These are phyloP conservation scores for Wickerhamiella spandovensis DNA, from an alignment of 805 yeast genomes.

Conservation along the genomic window DNA sequence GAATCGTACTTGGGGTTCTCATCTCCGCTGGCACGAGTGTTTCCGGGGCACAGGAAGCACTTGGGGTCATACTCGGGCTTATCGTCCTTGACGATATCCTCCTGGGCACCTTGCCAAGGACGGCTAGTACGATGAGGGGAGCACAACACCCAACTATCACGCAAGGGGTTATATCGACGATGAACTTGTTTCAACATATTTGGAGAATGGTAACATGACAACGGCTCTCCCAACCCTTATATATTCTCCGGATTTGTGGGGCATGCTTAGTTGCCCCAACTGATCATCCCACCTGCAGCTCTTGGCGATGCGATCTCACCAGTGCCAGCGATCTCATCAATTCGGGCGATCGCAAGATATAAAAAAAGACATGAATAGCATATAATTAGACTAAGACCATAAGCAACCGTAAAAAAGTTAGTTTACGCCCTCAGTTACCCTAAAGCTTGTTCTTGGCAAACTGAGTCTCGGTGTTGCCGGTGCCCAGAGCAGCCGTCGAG, in stretches of 20 bases:
- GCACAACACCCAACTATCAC: conserved; percentile 55
- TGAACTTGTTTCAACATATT: conserved; percentile 26
- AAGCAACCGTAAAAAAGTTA: too few species aligned
- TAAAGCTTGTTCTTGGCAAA: conserved; percentile 35
- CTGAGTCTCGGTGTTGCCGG: conserved; percentile 95
- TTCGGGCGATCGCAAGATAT: too few species aligned
- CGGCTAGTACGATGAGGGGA: conserved; percentile 69
- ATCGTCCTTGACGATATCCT: conserved; percentile 29
- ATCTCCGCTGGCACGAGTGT: conserved; percentile 48
- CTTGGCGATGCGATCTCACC: too few species aligned
- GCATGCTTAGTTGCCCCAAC: neutral
- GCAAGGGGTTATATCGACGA: conserved; percentile 55
- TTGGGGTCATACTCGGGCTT: conserved; percentile 47
- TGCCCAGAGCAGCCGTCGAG: conserved; percentile 96
- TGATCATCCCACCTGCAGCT: neutral
- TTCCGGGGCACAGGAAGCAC: conserved; percentile 65
- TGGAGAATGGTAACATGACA: neutral
- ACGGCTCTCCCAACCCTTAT: neutral
- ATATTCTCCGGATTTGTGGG: neutral
- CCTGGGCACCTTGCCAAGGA: conserved; percentile 73
- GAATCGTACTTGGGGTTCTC: conserved; percentile 41
- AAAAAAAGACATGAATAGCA: too few species aligned
- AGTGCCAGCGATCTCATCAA: too few species aligned
- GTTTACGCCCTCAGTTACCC: too few species aligned
- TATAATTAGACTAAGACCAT: too few species aligned